A percentile compares a stretch with the other conserved stretches of the same genome.
These are phyloP conservation scores for Auricularia cornea DNA, from an alignment of 768 basidiomycete species.

Conservation along the genomic window DNA sequence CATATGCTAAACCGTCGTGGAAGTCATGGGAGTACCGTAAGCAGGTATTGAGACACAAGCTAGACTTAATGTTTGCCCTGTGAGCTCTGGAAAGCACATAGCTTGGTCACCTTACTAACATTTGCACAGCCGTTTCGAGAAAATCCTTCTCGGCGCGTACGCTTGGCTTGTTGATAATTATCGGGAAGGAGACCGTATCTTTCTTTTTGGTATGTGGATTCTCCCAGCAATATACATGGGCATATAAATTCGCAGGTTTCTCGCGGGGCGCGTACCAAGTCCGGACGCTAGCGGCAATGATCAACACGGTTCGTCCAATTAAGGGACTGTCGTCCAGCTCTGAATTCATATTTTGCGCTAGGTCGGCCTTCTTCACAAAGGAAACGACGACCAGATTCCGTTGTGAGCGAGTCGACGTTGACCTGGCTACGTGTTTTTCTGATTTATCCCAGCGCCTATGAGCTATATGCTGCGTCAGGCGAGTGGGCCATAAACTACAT, in stretches of 20 bases:
- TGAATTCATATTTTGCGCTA: neutral
- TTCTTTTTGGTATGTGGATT: conserved; percentile 28
- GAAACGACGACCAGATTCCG: neutral
- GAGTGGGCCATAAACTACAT: too few species aligned
- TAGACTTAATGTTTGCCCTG: conserved; percentile 33
- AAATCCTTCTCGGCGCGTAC: conserved; percentile 28
- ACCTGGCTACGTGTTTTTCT: neutral
- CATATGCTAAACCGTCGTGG: conserved; percentile 22
- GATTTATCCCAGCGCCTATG: neutral
- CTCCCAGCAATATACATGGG: too few species aligned
- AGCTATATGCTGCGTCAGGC: neutral
- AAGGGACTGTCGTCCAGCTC: neutral
- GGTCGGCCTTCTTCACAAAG: neutral
- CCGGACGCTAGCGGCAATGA: conserved; percentile 2
- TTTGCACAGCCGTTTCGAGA: conserved; percentile 27
- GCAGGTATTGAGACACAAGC: conserved; percentile 15
- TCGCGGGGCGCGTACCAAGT: conserved; percentile 8
- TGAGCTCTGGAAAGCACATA: conserved; percentile 16
- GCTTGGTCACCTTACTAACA: neutral
- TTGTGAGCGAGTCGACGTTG: neutral
- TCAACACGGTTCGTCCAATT: neutral
- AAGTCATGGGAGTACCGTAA: conserved; percentile 11
- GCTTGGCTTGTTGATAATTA: conserved; percentile 36
- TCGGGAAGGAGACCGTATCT: conserved; percentile 30
- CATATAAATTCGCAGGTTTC: too few species aligned